Percentiles rank a stretch among this genome's conserved stretches.
Evolutionary conservation across 148 eudicot genomes (phyloP).

Genomic region (Euryodendron excelsum): DNA sequence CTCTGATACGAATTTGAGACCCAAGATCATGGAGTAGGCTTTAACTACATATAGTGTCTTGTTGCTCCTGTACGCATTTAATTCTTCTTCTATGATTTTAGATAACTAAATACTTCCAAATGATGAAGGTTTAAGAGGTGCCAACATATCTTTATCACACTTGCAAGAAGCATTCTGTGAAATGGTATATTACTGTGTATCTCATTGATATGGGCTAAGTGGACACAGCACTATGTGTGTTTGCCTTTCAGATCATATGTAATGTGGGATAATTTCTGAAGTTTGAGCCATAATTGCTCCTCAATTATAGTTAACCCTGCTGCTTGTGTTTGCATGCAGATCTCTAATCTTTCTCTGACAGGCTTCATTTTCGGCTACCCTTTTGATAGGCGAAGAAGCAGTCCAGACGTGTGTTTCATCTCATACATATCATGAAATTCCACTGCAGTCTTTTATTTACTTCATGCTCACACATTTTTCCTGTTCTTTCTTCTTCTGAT

Average conservation of each 20-base stretch:
- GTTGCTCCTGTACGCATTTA: neutral
- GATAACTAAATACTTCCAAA: neutral
- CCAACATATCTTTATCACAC: neutral
- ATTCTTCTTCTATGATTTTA: neutral
- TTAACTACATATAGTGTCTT: neutral
- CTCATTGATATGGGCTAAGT: neutral
- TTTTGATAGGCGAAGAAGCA: slow-evolving; percentile 38
- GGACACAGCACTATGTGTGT: neutral
- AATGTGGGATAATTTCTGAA: neutral
- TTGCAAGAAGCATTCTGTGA: neutral
- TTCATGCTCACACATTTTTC: neutral
- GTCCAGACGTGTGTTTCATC: slow-evolving; percentile 43
- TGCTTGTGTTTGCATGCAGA: slow-evolving; percentile 44
- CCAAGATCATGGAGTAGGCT: neutral
- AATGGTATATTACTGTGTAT: neutral
- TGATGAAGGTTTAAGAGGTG: neutral
- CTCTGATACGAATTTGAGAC: neutral
- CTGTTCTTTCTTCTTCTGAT: neutral
- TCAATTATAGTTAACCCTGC: neutral
- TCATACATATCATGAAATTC: slow-evolving; percentile 3
- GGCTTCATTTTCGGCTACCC: slow-evolving; percentile 80
- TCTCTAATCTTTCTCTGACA: slow-evolving; percentile 48
- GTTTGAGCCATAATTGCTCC: neutral
- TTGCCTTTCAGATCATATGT: neutral
- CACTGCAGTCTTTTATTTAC: neutral